Conservation (phyloP, 805 yeast species). For the Saturnispora silvae region DNA sequence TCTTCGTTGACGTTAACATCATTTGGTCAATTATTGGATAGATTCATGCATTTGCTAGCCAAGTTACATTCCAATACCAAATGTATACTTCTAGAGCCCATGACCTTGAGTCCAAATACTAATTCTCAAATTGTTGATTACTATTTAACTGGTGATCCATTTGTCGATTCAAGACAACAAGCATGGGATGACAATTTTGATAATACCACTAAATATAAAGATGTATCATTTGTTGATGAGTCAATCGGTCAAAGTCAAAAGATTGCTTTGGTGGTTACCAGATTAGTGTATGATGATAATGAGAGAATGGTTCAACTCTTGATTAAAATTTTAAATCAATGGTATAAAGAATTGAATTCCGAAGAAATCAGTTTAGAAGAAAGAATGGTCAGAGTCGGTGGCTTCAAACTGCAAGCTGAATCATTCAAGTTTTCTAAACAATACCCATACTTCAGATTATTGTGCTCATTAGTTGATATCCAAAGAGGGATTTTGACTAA, state of each 20-base stretch:
- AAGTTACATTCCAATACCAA: slow-evolving; percentile 40
- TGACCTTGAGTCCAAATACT: slow-evolving; percentile 44
- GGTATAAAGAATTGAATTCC: slow-evolving; percentile 10
- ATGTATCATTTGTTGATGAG: slow-evolving; percentile 15
- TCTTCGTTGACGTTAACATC: slow-evolving; percentile 42
- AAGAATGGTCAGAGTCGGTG: slow-evolving; percentile 1
- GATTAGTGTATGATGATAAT: slow-evolving; percentile 32
- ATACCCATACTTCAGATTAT: slow-evolving; percentile 15
- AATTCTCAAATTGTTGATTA: slow-evolving; percentile 38
- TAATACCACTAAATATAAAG: slow-evolving; percentile 13
- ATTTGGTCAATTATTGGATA: slow-evolving; percentile 52
- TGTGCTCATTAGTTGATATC: slow-evolving; percentile 19
- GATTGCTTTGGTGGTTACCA: slow-evolving; percentile 18
- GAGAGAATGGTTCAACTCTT: slow-evolving; percentile 36
- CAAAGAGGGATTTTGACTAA: slow-evolving; percentile 9
- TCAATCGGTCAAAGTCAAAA: slow-evolving; percentile 11
- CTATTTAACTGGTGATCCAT: slow-evolving; percentile 47
- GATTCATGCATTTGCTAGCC: slow-evolving; percentile 52
- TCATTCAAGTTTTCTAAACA: slow-evolving; percentile 8
- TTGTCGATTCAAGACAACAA: slow-evolving; percentile 28
- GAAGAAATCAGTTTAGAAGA: neutral
- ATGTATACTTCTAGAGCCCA: slow-evolving; percentile 47
- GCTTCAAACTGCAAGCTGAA: slow-evolving; percentile 6
- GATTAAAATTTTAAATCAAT: slow-evolving; percentile 15
- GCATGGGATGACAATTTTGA: slow-evolving; percentile 15